Conservation (phyloP, 495 filamentous ascomycete genomes). For the Tetracladium marchalianum region DNA sequence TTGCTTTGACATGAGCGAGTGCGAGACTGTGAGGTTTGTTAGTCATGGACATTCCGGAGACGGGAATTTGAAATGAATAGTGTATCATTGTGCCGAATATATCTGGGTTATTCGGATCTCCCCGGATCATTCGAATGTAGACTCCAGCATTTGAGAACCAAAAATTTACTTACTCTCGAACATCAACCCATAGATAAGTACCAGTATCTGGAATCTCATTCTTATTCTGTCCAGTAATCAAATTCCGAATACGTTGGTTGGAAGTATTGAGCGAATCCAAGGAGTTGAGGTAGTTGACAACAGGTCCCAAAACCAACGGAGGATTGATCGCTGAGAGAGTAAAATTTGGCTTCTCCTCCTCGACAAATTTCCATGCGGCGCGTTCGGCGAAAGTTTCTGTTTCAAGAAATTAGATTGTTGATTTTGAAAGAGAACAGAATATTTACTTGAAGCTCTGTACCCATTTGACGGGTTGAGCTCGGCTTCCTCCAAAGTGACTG, state of each 20-base stretch:
- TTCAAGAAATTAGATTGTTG: slow-evolving; percentile 46
- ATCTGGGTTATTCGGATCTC: too few species aligned
- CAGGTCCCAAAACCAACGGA: slow-evolving; percentile 63
- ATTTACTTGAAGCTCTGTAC: slow-evolving; percentile 48
- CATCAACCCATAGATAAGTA: slow-evolving; percentile 53
- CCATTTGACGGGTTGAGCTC: slow-evolving; percentile 41
- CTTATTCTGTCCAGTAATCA: slow-evolving; percentile 54
- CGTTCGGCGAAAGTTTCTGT: slow-evolving; percentile 42
- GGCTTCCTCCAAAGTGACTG: slow-evolving; percentile 62
- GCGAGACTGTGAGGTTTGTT: slow-evolving; percentile 18
- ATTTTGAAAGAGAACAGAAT: slow-evolving; percentile 16
- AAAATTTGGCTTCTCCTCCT: slow-evolving; percentile 71
- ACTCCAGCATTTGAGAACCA: too few species aligned
- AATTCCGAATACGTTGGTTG: slow-evolving; percentile 40
- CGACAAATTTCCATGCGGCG: slow-evolving; percentile 75
- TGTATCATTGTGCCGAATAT: too few species aligned
- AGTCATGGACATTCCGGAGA: too few species aligned
- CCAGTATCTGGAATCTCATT: slow-evolving; percentile 47
- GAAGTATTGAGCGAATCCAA: slow-evolving; percentile 61
- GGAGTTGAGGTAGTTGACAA: slow-evolving; percentile 52
- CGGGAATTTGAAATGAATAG: too few species aligned
- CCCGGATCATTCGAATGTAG: too few species aligned
- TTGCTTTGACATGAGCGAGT: slow-evolving; percentile 59
- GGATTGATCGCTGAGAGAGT: slow-evolving; percentile 59
- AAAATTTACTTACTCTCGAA: slow-evolving; percentile 46